Percentiles rank a stretch among this genome's conserved stretches.
Evolutionary conservation across 441 rosid genomes (phyloP).

Genomic region (Oxalis stricta): DNA sequence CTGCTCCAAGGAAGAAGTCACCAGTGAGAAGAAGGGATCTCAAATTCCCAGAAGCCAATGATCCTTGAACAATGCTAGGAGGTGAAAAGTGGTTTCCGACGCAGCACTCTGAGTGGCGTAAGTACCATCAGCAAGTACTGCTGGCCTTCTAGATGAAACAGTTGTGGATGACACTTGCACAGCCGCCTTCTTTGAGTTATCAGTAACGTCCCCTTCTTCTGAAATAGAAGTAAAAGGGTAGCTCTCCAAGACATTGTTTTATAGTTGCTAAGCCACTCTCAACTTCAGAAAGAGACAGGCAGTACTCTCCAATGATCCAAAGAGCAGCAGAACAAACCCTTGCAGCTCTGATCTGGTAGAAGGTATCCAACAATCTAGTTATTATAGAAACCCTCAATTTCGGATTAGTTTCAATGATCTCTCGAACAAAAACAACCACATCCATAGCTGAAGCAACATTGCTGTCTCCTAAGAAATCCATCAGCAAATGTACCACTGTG

Average conservation of each 20-base stretch:
- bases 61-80: conserved; percentile 66
- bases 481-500: conserved; percentile 81
- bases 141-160: conserved; percentile 78
- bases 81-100: conserved; percentile 78
- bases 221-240: conserved; percentile 57
- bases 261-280: conserved; percentile 65
- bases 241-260: conserved; percentile 84
- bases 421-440: conserved; percentile 73
- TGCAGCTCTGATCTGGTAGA: conserved; percentile 83
- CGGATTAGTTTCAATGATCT: conserved; percentile 75
- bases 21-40: conserved; percentile 76
- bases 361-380: conserved; percentile 69
- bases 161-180: conserved; percentile 37
- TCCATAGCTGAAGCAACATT: conserved; percentile 85
- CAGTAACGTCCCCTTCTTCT: conserved; percentile 45
- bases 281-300: conserved; percentile 79
- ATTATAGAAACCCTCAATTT: conserved; percentile 76
- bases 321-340: conserved; percentile 79
- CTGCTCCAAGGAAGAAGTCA: conserved; percentile 89
- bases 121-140: conserved; percentile 85
- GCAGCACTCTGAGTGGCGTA: conserved; percentile 95
- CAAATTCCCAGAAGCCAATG: conserved; percentile 64
- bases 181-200: conserved; percentile 35
- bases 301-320: conserved; percentile 90
- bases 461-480: conserved; percentile 88